Conservation (phyloP, 106 monocot species). For the Narthecium ossifragum region DNA sequence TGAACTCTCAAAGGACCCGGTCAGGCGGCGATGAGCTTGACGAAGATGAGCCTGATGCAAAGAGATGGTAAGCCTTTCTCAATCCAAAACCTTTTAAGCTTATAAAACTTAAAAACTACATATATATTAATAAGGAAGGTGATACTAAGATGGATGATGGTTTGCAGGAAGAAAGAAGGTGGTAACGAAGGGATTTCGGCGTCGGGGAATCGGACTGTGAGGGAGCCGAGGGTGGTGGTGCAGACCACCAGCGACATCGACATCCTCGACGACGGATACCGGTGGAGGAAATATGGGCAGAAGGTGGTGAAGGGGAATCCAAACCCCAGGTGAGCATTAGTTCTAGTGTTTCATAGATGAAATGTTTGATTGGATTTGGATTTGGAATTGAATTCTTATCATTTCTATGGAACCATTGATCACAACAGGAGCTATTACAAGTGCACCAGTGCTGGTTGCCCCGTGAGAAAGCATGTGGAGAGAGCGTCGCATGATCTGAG, state of each 20-base stretch:
- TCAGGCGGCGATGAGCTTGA: constrained; percentile 15
- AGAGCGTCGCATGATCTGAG: constrained; percentile 37
- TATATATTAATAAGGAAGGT: not conserved
- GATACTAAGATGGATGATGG: not conserved
- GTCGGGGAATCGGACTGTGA: constrained; percentile 21
- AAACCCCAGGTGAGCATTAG: constrained; percentile 49
- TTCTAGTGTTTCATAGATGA: not conserved
- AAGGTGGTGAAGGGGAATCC: constrained; percentile 63
- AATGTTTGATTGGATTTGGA: no score
- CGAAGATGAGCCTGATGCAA: constrained; percentile 43
- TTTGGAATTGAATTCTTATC: no score
- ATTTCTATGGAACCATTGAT: no score
- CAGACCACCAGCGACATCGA: constrained; percentile 53
- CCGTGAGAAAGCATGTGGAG: constrained; percentile 55
- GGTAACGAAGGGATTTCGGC: constrained; percentile 26
- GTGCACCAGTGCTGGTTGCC: constrained; percentile 38
- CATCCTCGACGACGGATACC: constrained; percentile 47
- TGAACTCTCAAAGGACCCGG: constrained; percentile 21
- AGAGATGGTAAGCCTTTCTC: constrained; percentile 37
- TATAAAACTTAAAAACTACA: not conserved
- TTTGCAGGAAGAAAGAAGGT: constrained; percentile 31
- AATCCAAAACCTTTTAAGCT: not conserved
- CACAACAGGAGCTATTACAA: constrained; percentile 62
- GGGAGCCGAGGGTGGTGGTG: constrained; percentile 43
- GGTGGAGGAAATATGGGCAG: constrained; percentile 61